Evolutionary conservation across 495 filamentous ascomycete genomes (phyloP), one percentile per base, ranked within the genome.

Genomic region (Neurospora sp.): DNA sequence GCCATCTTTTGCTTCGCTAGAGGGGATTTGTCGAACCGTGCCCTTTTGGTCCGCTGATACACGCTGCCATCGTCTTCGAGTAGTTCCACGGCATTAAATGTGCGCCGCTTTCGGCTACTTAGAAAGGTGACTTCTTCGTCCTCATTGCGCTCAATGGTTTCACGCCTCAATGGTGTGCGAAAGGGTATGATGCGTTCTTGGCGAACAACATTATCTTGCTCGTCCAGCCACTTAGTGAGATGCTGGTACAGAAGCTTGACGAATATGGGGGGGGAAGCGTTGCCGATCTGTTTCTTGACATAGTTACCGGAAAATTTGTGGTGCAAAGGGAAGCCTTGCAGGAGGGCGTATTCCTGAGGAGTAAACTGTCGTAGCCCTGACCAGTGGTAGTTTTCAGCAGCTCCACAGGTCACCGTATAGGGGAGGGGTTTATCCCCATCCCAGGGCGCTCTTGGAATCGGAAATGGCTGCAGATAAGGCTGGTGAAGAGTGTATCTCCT

Each of bases 281-380:
- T 98, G 0, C 95, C 95, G 74, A 97, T 92, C 77, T 96, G 93
- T 75, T 85, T 90, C 72, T 87, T 88, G 3, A 89, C 82, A 7
- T 79, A 73, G 0, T 18, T 59, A 1, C 80, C 81, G 0, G 80
- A 76, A 74, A 97, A 97, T 3, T 82, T 78, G 80, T 93, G 91
- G 3, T 83, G 80, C 0, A 82, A 14, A 0, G 94, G 93, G 69
- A 97, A 98, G 0, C 89, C 89, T 72, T 96, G 92, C 3, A 98
- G 77, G 12, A 87, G 84, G 0, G 95, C 92, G 41, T 91, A 87
- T 74, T 99, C 96, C 0, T 91, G 87, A 0, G 87, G 74, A 0
- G 91, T 96, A 72, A 92, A 93, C 0, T 84, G 79, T 0, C 95
- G 81, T n/a, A 73, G 76, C 0, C 93, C 95, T 9, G 78, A 85